Evolutionary conservation across 805 yeast genomes (phyloP).

Genomic region (Metschnikowia similis): DNA sequence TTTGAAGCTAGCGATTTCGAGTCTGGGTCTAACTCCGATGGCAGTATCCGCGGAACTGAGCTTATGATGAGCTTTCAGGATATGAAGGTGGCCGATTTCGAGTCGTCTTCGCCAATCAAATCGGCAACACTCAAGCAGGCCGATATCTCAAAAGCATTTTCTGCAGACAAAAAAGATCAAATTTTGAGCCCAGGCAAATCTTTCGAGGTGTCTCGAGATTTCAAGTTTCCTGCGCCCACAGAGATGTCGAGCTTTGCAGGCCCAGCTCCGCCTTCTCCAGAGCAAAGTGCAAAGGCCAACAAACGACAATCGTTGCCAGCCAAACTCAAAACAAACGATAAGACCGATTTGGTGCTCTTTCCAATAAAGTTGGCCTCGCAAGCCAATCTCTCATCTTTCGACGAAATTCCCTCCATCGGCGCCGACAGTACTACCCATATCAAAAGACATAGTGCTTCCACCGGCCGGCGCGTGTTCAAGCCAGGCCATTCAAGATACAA

Average conservation of each 20-base stretch:
- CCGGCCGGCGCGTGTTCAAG: constrained; percentile 18
- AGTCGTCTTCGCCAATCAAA: constrained; percentile 28
- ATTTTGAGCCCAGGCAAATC: constrained; percentile 11
- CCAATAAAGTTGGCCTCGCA: constrained; percentile 37
- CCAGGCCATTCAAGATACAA: constrained; percentile 38
- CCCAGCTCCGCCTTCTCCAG: constrained; percentile 33
- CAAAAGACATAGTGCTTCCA: constrained; percentile 21
- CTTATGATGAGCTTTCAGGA: constrained; percentile 22
- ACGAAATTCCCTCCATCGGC: constrained; percentile 13
- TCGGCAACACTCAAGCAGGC: not conserved
- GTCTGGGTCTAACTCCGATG: constrained; percentile 18
- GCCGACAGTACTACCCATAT: not conserved
- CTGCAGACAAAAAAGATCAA: not conserved
- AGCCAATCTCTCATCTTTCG: constrained; percentile 17
- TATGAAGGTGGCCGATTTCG: constrained; percentile 12
- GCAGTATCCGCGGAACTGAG: constrained; percentile 19
- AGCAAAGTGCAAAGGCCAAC: constrained; percentile 22
- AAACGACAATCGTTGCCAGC: constrained; percentile 37
- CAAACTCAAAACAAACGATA: constrained; percentile 22
- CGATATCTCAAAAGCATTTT: not conserved
- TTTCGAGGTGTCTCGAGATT: constrained; percentile 19
- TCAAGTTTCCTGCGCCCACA: constrained; percentile 24
- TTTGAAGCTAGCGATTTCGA: constrained; percentile 6
- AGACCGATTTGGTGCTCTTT: constrained; percentile 36
- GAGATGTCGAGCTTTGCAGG: not conserved